Conservation (phyloP, 2,329 filamentous ascomycete species). For the Colletotrichum brevisporum region DNA sequence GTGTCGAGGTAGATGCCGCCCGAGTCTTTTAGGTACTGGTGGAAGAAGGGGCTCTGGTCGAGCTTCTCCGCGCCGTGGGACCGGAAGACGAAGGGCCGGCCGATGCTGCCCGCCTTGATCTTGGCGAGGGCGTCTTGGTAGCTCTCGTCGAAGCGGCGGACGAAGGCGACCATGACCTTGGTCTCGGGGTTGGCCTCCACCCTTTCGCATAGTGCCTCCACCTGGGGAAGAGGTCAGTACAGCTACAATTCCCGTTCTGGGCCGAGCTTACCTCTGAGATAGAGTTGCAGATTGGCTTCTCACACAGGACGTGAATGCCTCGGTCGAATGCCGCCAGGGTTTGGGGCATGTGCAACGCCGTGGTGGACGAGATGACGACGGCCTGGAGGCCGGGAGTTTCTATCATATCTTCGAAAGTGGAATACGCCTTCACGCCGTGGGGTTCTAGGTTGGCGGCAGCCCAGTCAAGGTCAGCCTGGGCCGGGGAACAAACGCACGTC, state of each 20-base stretch:
- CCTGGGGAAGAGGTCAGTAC: constrained; percentile 61
- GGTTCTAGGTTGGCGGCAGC: constrained; percentile 58
- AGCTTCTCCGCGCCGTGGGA: constrained; percentile 77
- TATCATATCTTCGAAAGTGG: constrained; percentile 63
- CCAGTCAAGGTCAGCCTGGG: constrained; percentile 59
- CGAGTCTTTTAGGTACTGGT: constrained; percentile 73
- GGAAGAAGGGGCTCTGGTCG: constrained; percentile 76
- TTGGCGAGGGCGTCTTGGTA: constrained; percentile 72
- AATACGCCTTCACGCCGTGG: constrained; percentile 59
- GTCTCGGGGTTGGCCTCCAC: constrained; percentile 58
- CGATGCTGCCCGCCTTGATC: constrained; percentile 68
- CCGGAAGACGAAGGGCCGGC: constrained; percentile 71
- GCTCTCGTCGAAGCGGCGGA: constrained; percentile 71
- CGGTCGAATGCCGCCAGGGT: constrained; percentile 68
- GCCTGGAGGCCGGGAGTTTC: constrained; percentile 52
- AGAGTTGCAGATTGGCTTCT: constrained; percentile 71
- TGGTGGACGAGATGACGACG: constrained; percentile 57
- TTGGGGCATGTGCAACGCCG: constrained; percentile 70
- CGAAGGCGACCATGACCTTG: constrained; percentile 62
- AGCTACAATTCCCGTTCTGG: constrained; percentile 56
- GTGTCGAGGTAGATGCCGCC: constrained; percentile 81
- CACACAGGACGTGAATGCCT: constrained; percentile 69
- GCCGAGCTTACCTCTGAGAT: constrained; percentile 66
- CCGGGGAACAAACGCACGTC: constrained; percentile 63
- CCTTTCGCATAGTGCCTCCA: constrained; percentile 1